Evolutionary conservation across 495 filamentous ascomycete genomes (phyloP).

Genomic region (Lasiosphaeria ovina): DNA sequence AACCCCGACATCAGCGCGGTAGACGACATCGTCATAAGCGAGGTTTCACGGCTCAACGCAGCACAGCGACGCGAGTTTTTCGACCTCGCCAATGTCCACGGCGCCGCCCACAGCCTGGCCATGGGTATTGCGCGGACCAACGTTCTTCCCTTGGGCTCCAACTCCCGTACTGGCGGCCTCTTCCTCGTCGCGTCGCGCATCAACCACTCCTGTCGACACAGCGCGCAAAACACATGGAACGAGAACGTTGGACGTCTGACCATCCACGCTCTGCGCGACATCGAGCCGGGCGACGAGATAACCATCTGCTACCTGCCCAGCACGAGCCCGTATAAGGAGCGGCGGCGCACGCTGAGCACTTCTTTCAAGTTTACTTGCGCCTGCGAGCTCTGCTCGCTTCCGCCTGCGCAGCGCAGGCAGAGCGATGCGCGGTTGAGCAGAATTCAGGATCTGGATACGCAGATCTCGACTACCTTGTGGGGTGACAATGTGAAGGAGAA

Average conservation of each 20-base stretch:
- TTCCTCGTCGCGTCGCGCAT: slow-evolving; percentile 36
- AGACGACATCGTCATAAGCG: neutral
- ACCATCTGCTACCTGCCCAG: slow-evolving; percentile 38
- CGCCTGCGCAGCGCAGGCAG: slow-evolving; percentile 20
- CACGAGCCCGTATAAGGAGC: slow-evolving; percentile 17
- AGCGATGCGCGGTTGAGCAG: slow-evolving; percentile 21
- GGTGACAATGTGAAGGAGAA: neutral
- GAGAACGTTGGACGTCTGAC: slow-evolving; percentile 25
- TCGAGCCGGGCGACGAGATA: slow-evolving; percentile 35
- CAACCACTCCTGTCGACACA: slow-evolving; percentile 37
- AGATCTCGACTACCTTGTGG: neutral
- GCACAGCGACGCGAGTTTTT: slow-evolving; percentile 5
- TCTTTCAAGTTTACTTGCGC: slow-evolving; percentile 36
- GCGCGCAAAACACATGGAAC: slow-evolving; percentile 38
- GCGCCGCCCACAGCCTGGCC: slow-evolving; percentile 15
- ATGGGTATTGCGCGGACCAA: slow-evolving; percentile 34
- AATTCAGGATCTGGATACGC: neutral
- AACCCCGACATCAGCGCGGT: neutral
- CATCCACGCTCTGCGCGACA: slow-evolving; percentile 32
- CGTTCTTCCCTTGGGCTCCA: slow-evolving; percentile 25
- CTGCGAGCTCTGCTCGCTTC: slow-evolving; percentile 34
- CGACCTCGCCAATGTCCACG: slow-evolving; percentile 30
- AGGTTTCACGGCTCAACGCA: neutral
- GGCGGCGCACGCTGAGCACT: slow-evolving; percentile 24
- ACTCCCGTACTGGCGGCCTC: slow-evolving; percentile 25